A percentile compares a stretch with the other conserved stretches of the same genome.
These are phyloP conservation scores for Mycena floridula DNA, from an alignment of 768 basidiomycete genomes.

Conservation along the genomic window DNA sequence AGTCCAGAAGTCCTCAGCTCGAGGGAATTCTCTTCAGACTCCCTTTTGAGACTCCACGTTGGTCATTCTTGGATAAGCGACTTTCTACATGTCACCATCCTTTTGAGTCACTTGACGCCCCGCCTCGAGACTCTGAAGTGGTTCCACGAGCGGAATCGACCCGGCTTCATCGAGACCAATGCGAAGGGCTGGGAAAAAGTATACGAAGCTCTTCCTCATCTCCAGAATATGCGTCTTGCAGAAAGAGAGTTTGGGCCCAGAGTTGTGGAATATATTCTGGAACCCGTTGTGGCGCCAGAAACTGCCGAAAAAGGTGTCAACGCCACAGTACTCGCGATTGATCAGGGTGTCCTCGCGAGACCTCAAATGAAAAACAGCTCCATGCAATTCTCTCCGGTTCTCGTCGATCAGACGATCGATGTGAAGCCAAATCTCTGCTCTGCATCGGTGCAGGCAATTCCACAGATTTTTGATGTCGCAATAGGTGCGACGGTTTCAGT, in stretches of 20 bases:
- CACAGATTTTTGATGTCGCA: conserved; percentile 34
- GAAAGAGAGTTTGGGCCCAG: conserved; percentile 45
- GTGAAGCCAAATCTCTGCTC: conserved; percentile 31
- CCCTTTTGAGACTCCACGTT: conserved; percentile 65
- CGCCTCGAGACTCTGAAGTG: conserved; percentile 62
- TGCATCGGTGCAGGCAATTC: conserved; percentile 48
- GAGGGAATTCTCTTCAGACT: conserved; percentile 49
- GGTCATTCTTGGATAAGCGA: conserved; percentile 72
- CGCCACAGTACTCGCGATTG: conserved; percentile 36
- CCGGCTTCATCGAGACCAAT: conserved; percentile 61
- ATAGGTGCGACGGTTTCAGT: conserved; percentile 35
- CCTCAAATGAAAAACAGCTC: conserved; percentile 28
- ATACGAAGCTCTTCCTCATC: conserved; percentile 62
- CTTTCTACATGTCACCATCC: conserved; percentile 62
- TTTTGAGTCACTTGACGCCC: conserved; percentile 75
- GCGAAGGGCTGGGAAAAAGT: conserved; percentile 65
- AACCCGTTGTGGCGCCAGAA: conserved; percentile 10
- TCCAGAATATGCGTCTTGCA: conserved; percentile 58
- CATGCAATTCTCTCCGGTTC: conserved; percentile 30
- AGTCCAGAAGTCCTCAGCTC: conserved; percentile 38
- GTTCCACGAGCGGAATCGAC: conserved; percentile 76
- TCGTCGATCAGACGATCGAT: conserved; percentile 32
- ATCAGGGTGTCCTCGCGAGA: conserved; percentile 34
- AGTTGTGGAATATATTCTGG: conserved; percentile 10
- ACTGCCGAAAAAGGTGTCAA: conserved; percentile 44